These are phyloP conservation scores for Arthrobotrys iridis DNA, from an alignment of 2,329 filamentous ascomycete species.

Conservation along the genomic window DNA sequence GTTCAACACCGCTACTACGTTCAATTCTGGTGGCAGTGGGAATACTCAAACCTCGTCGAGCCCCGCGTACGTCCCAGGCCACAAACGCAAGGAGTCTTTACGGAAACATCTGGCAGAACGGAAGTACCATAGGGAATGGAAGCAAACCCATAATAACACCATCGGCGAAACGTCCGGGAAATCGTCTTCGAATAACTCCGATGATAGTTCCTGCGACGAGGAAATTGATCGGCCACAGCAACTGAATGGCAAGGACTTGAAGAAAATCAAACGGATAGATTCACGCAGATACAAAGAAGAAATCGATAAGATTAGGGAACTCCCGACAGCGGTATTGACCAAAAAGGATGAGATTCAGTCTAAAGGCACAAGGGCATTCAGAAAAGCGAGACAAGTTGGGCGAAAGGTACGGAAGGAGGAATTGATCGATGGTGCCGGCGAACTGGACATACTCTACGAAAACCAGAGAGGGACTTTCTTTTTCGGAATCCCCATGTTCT, in stretches of 20 bases:
- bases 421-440: conserved; percentile 59
- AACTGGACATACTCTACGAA: conserved; percentile 90
- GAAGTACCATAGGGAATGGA: conserved; percentile 56
- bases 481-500: conserved; percentile 91
- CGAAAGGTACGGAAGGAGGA: conserved; percentile 52
- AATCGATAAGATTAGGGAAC: conserved; percentile 20
- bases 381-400: conserved; percentile 39
- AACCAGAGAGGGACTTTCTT: conserved; percentile 92
- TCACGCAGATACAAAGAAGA: conserved; percentile 34
- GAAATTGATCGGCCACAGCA: conserved; percentile 18
- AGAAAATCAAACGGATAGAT: conserved; percentile 40
- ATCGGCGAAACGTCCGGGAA: conserved; percentile 43
- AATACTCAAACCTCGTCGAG: conserved; percentile 28
- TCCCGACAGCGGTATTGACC: conserved; percentile 32
- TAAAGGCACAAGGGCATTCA: conserved; percentile 29
- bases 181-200: conserved; percentile 41
- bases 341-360: conserved; percentile 49
- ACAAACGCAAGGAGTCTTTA: conserved; percentile 55
- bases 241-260: conserved; percentile 36
- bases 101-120: conserved; percentile 58
- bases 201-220: conserved; percentile 44
- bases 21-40: background rate
- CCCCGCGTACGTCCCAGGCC: conserved; percentile 16
- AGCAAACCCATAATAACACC: conserved; percentile 43
- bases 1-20: conserved; percentile 21